Evolutionary conservation across 495 filamentous ascomycete species (phyloP).

Genomic region (Halenospora varia): DNA sequence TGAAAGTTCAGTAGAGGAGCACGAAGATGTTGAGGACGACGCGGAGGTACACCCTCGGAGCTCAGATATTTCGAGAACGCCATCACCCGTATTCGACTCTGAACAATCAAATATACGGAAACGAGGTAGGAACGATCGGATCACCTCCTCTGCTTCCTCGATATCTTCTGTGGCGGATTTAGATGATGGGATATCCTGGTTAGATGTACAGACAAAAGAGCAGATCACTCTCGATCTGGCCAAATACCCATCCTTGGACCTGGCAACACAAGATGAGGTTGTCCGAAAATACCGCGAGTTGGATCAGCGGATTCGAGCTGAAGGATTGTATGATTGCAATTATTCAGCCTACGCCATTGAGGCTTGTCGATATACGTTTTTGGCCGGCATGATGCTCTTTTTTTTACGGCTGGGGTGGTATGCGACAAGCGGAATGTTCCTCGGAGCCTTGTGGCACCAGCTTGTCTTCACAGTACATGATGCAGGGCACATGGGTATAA

Average conservation of each 20-base stretch:
- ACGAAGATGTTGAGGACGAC: conserved; percentile 33
- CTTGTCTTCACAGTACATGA: conserved; percentile 94
- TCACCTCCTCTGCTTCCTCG: conserved; percentile 34
- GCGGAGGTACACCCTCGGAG: conserved; percentile 40
- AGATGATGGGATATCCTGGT: conserved; percentile 51
- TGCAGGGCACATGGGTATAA: conserved; percentile 97
- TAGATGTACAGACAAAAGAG: conserved; percentile 70
- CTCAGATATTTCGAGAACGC: conserved; percentile 44
- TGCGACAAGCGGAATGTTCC: conserved; percentile 63
- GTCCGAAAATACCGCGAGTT: conserved; percentile 75
- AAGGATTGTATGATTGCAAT: conserved; percentile 80
- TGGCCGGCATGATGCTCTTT: conserved; percentile 61
- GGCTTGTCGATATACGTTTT: conserved; percentile 63
- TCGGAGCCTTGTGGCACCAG: conserved; percentile 93
- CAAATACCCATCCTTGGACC: conserved; percentile 79
- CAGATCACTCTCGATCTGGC: conserved; percentile 72
- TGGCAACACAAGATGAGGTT: conserved; percentile 70
- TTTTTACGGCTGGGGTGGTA: conserved; percentile 74
- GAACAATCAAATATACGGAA: conserved; percentile 32
- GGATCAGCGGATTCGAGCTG: conserved; percentile 62
- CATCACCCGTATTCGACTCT: conserved; percentile 64
- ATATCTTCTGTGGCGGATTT: conserved; percentile 41
- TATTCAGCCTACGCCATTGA: conserved; percentile 82
- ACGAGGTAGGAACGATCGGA: conserved; percentile 11
- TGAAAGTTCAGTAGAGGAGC: conserved; percentile 34